Percentiles rank a stretch among this genome's conserved stretches.
Conservation (phyloP, 371 early-diverging fungal genomes). For the Rhizopus sp. region DNA sequence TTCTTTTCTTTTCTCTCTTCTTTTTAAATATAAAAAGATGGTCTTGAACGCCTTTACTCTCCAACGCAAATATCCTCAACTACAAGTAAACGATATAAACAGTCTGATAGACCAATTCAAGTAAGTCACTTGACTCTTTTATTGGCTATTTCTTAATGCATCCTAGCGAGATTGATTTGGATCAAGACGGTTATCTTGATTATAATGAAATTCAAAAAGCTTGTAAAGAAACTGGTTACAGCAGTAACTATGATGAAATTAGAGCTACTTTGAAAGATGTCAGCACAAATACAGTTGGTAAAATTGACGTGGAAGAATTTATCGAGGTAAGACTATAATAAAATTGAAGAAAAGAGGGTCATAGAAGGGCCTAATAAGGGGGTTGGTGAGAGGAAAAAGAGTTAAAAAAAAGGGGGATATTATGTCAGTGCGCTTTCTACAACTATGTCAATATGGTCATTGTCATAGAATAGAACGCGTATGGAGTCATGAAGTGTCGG, state of each 20-base stretch:
- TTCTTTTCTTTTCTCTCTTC: slow-evolving; percentile 1
- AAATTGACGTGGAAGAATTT: slow-evolving; percentile 84
- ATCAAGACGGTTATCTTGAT: slow-evolving; percentile 76
- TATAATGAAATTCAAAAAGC: slow-evolving; percentile 72
- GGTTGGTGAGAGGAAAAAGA: background rate
- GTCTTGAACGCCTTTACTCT: slow-evolving; percentile 52
- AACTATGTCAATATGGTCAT: too few relatives aligned
- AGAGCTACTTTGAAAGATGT: slow-evolving; percentile 73
- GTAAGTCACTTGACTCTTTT: slow-evolving; percentile 32
- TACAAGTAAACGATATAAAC: slow-evolving; percentile 64
- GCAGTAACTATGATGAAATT: slow-evolving; percentile 76
- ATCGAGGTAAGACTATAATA: slow-evolving; percentile 61
- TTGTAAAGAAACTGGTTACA: slow-evolving; percentile 71
- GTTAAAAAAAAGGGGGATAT: background rate
- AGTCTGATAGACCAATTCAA: slow-evolving; percentile 62
- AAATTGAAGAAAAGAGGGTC: background rate
- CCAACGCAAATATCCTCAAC: slow-evolving; percentile 62
- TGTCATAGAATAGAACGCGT: too few relatives aligned
- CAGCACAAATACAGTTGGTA: slow-evolving; percentile 69
- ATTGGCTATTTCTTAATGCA: background rate
- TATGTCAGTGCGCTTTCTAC: too few relatives aligned
- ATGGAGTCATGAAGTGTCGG: background rate
- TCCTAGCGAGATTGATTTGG: slow-evolving; percentile 67
- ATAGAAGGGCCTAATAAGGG: background rate
- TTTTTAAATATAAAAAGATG: slow-evolving; percentile 11